These are phyloP conservation scores for Aspergillus viridinutans DNA, from an alignment of 2,329 filamentous ascomycete genomes.

Conservation along the genomic window DNA sequence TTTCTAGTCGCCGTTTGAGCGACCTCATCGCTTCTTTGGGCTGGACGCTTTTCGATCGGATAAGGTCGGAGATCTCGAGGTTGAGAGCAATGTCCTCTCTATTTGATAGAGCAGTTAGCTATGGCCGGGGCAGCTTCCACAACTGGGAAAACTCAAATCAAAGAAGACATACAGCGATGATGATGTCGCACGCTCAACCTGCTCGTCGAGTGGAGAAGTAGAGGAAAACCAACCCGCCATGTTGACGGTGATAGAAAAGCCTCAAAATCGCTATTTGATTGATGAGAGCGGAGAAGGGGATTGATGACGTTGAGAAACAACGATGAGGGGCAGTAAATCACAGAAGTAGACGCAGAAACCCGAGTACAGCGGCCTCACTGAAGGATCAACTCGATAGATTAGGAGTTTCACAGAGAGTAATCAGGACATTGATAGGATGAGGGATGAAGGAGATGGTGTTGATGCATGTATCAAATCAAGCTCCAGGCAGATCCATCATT, in stretches of 20 bases:
- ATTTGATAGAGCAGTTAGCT: conserved; percentile 9
- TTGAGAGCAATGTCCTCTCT: conserved; percentile 97
- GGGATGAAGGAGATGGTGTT: not conserved
- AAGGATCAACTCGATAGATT: not conserved
- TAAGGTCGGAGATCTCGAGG: conserved; percentile 95
- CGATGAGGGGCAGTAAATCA: not conserved
- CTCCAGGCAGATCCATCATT: conserved; percentile 13
- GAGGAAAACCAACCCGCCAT: conserved; percentile 98
- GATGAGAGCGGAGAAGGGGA: conserved; percentile 4
- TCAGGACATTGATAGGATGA: not conserved
- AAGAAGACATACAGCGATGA: conserved; percentile 72
- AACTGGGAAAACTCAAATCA: conserved; percentile 7
- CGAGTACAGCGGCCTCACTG: not conserved
- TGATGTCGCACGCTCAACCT: conserved; percentile 90
- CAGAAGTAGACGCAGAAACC: not conserved
- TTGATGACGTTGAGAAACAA: conserved; percentile 19
- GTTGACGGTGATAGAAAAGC: conserved; percentile 42
- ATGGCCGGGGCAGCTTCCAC: not conserved
- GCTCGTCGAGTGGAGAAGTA: conserved; percentile 89
- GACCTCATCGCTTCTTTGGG: conserved; percentile 98
- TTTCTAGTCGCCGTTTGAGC: conserved; percentile 86
- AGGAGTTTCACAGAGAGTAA: not conserved
- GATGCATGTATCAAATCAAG: conserved; percentile 4
- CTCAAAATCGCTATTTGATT: conserved; percentile 3
- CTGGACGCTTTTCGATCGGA: conserved; percentile 94